Base-by-base conservation (phyloP, 2,329 filamentous ascomycete genomes). In the Rhynchosporium secalis region DNA sequence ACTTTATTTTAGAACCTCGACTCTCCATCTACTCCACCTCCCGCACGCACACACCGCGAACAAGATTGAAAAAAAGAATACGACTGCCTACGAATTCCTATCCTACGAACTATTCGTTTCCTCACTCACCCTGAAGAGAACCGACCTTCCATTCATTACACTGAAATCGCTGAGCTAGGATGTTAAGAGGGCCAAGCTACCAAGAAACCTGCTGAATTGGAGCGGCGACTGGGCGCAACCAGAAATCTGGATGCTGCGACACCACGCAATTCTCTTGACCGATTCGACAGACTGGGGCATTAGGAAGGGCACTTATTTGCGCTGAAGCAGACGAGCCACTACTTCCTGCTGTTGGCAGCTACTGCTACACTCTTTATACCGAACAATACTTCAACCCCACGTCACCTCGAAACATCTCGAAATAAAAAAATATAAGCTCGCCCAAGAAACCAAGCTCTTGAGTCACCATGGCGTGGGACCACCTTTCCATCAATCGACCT, bases 401-500 rank as follows among this genome's bases (percentile, higher is more conserved):
- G 51, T 43, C 46, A 55, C 40, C 36, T 54, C 52, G 38, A 58
- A 28, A 51, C 55, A 29, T 57, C 28, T n/a, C 36, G 54, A 43
- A 45, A 36, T 55, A 26, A 40, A 31, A 54, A 40, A 26, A 36
- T 48, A 47, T 45, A 33, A 43, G 20, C 43, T 57, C 56, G n/a
- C 54, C 58, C 58, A 57, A 59, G 36, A 47, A 36, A 36, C 43
- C 58, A 41, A 28, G 33, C 26, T 36, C 54, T 56, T 38, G 33
- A 43, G 33, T 47, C 65, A 74, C 70, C 67, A 92, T 92, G 89
- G 87, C 87, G 65, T 93, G 90, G 90, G 83, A 88, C 54, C 89
- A 93, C 70, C 83, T 94, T 58, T 87, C 87, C 65, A 88, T 98
- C 79, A 97, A 96, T 78, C 90, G 89, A 81, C 91, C 95, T 72